These are phyloP conservation scores for Kentomonas sorsogonicus DNA, from an alignment of 208 protist species.

Conservation along the genomic window DNA sequence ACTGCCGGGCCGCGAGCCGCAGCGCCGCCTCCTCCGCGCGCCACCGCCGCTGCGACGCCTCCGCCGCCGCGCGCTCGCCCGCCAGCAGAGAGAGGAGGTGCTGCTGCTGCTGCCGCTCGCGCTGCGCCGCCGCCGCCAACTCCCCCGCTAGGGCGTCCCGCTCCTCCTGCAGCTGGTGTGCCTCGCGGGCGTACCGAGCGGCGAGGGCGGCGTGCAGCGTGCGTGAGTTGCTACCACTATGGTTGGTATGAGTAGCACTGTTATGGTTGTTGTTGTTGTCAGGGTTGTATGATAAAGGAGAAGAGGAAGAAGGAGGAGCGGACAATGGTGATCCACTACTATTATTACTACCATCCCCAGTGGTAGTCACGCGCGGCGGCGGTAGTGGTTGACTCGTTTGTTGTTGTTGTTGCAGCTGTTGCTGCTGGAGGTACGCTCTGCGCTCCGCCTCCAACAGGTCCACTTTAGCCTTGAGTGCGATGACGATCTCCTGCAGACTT, in stretches of 20 bases:
- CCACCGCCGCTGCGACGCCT: not conserved
- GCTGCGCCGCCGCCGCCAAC: not conserved
- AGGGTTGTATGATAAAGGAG: too few species aligned
- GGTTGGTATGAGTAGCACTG: too few species aligned
- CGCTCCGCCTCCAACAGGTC: slow-evolving; percentile 18
- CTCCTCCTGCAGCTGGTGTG: slow-evolving; percentile 8
- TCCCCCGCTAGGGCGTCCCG: not conserved
- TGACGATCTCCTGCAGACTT: slow-evolving; percentile 49
- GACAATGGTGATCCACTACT: too few species aligned
- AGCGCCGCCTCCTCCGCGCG: slow-evolving; percentile 1
- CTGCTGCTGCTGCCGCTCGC: not conserved
- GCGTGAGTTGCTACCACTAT: too few species aligned
- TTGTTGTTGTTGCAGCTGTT: slow-evolving; percentile 1
- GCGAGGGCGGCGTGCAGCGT: too few species aligned
- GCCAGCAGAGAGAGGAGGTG: too few species aligned
- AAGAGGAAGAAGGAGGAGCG: too few species aligned
- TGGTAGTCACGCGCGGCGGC: too few species aligned
- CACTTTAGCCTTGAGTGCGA: slow-evolving; percentile 35
- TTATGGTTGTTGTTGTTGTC: too few species aligned
- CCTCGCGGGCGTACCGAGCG: too few species aligned
- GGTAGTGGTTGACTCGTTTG: too few species aligned
- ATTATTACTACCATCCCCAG: too few species aligned
- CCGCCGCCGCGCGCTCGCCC: not conserved
- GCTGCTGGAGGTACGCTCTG: slow-evolving; percentile 6
- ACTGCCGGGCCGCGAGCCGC: not conserved